Conservation (phyloP, 352 stramenopile genomes). For the Pythium coloratum region DNA sequence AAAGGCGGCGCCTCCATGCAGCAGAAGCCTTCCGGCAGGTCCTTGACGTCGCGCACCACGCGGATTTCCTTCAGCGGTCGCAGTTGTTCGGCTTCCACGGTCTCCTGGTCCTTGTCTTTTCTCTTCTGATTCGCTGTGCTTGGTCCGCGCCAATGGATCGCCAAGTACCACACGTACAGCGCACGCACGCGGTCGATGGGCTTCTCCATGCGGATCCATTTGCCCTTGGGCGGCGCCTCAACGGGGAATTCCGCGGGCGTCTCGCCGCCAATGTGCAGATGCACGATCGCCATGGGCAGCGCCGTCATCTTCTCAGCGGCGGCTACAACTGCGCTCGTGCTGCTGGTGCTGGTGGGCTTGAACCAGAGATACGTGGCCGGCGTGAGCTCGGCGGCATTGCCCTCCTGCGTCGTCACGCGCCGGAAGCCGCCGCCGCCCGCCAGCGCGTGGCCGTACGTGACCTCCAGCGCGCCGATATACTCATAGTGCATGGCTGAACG, state of each 20-base stretch:
- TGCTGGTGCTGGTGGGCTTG: constrained; percentile 39
- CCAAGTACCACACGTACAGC: constrained; percentile 67
- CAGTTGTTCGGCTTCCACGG: constrained; percentile 15
- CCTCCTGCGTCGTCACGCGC: constrained; percentile 76
- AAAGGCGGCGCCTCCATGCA: constrained; percentile 51
- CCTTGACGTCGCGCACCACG: constrained; percentile 64
- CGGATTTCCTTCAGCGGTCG: constrained; percentile 81
- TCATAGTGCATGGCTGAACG: constrained; percentile 56
- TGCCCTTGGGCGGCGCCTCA: constrained; percentile 8
- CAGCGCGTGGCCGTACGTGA: constrained; percentile 87
- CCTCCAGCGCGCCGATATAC: constrained; percentile 70
- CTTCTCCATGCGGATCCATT: constrained; percentile 76
- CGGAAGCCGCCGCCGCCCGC: constrained; percentile 77
- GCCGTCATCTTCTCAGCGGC: neutral
- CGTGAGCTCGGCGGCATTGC: constrained; percentile 74
- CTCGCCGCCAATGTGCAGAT: constrained; percentile 49
- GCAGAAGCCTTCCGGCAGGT: constrained; percentile 71
- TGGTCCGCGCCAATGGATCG: constrained; percentile 17
- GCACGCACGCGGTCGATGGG: constrained; percentile 58
- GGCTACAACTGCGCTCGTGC: neutral
- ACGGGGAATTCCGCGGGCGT: constrained; percentile 17
- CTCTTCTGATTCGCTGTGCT: neutral
- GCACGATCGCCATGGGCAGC: constrained; percentile 41
- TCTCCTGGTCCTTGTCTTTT: constrained; percentile 12
- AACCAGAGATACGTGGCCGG: constrained; percentile 87